Percentiles rank a stretch among this genome's conserved stretches.
Conservation (phyloP, 176 grass and related monocot genomes). For the Dactylis glomerata region DNA sequence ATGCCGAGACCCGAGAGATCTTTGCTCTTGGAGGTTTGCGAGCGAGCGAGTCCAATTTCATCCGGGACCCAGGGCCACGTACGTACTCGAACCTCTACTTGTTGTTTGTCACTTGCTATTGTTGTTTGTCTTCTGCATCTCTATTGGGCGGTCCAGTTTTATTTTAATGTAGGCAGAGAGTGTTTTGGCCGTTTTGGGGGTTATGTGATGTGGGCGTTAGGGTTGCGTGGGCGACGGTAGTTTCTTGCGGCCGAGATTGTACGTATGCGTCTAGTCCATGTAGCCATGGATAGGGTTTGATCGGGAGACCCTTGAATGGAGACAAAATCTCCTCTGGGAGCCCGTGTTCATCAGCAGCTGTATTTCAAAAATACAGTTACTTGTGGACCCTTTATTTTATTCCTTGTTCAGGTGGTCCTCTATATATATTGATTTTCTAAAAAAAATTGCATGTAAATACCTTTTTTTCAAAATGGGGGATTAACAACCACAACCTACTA, state of each 20-base stretch:
- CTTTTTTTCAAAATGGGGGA: too few species aligned
- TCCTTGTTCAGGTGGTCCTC: background rate
- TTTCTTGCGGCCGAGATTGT: background rate
- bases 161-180: background rate
- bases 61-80: background rate
- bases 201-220: background rate
- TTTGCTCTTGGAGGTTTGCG: slow-evolving; percentile 6
- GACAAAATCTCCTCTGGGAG: background rate
- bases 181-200: background rate
- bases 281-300: background rate
- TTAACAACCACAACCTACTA: too few species aligned
- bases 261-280: background rate
- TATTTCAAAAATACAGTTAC: background rate
- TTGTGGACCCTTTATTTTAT: background rate
- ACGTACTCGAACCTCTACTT: background rate
- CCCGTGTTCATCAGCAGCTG: background rate
- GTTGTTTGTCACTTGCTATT: background rate
- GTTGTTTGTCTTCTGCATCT: background rate
- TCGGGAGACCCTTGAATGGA: background rate
- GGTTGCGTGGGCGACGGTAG: background rate
- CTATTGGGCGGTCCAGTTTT: background rate
- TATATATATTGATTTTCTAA: background rate
- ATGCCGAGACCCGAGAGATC: background rate
- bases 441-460: too few species aligned
- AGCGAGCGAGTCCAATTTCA: background rate